A percentile compares a stretch with the other conserved stretches of the same genome.
These are phyloP conservation scores for Phytopythium chamaehyphon DNA, from an alignment of 352 stramenopile genomes.

Conservation along the genomic window DNA sequence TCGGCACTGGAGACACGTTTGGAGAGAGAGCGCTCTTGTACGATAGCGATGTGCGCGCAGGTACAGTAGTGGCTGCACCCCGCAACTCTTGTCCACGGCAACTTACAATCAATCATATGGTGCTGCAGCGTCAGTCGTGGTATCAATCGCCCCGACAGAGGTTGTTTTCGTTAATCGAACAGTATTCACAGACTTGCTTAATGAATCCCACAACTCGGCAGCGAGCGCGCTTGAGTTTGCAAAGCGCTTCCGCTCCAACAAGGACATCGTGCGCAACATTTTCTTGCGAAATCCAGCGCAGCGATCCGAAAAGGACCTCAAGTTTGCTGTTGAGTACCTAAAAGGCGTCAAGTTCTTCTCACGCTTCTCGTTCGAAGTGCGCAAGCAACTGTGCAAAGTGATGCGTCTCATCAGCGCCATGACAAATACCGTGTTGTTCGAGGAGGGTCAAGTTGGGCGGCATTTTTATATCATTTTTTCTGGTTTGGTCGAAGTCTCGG, in stretches of 20 bases:
- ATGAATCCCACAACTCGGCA: constrained; percentile 51
- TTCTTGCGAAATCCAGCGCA: constrained; percentile 65
- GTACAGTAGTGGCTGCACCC: constrained; percentile 14
- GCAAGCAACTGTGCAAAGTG: constrained; percentile 79
- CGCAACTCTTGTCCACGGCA: too few relatives aligned
- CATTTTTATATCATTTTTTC: constrained; percentile 87
- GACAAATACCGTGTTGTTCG: constrained; percentile 78
- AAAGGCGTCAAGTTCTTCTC: constrained; percentile 87
- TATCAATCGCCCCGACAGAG: constrained; percentile 45
- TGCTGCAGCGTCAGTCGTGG: constrained; percentile 43
- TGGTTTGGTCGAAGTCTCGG: constrained; percentile 63
- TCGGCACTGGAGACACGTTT: constrained; percentile 67
- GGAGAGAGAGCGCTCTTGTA: constrained; percentile 68
- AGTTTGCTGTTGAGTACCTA: constrained; percentile 82
- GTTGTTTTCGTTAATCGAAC: constrained; percentile 65
- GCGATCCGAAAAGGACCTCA: constrained; percentile 79
- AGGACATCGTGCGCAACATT: constrained; percentile 85
- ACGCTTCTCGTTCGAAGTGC: constrained; percentile 82
- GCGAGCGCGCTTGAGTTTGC: constrained; percentile 53
- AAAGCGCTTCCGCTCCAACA: constrained; percentile 80
- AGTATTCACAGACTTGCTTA: constrained; percentile 63
- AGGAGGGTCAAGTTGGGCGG: constrained; percentile 68
- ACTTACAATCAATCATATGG: constrained; percentile 6
- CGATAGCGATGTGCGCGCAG: constrained; percentile 51
- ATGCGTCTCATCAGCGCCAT: constrained; percentile 75